Evolutionary conservation across 2,329 filamentous ascomycete species (phyloP), one percentile per base, ranked within the genome.

Genomic region (Colletotrichum lentis): DNA sequence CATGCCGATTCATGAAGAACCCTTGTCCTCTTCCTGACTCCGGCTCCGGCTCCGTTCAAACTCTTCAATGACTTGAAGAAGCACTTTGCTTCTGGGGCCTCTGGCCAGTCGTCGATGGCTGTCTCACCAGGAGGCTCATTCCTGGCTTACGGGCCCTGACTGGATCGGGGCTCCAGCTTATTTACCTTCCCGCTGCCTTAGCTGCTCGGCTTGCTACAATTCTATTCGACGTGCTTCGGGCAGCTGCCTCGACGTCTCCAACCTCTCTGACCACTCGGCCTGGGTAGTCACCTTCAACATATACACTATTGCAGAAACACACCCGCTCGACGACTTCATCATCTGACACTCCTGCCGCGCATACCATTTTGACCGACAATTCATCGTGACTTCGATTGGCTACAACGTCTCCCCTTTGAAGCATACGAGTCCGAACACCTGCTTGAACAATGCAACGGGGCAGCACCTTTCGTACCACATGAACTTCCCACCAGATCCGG

Each of bases 301-400:
- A 37, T 50, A 18, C 39, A 10, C n/a, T 44, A 39, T 56, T 71
- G 62, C 71, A 73, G 70, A 73, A 72, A 71, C 68, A 72, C 72
- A 69, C 72, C 73, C 73, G 75, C 73, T 74, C 71, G 73, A 71
- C 64, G 54, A 47, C 62, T 69, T 63, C 61, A 62, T 71, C 69
- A 69, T 71, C 70, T 60, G 70, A 67, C 67, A 43, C 53, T 62
- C 47, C 60, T 64, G 47, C 62, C 27, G 41, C 47, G 55, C 20
- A 50, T 59, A 49, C 44, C 55, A 44, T 49, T 54, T 55, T 66
- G 62, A 57, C 64, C 60, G 64, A 64, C 53, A 46, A 31, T 67
- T 67, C 53, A 47, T 58, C 53, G 58, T 67, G 47, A n/a, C 43
- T 31, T 64, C 46, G 39, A 54, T 44, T 63, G 22, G 44, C 52